Evolutionary conservation across 1,139 yeast genomes (phyloP).

Genomic region (Pichia sp.): DNA sequence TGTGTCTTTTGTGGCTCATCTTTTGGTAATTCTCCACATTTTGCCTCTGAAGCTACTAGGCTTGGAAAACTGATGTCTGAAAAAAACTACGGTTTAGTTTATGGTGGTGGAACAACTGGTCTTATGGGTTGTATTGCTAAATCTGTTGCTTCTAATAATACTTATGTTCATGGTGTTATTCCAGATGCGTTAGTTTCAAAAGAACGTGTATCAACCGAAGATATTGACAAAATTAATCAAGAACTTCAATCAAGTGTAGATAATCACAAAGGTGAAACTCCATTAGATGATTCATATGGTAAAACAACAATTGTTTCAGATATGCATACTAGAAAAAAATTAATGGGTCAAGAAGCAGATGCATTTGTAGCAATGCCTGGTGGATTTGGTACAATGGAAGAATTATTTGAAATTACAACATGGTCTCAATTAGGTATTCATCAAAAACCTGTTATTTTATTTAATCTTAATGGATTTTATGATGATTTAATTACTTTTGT

Average conservation of each 20-base stretch:
- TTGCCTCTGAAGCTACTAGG: constrained; percentile 47
- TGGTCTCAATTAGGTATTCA: constrained; percentile 90
- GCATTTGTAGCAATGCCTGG: constrained; percentile 91
- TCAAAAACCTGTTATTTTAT: constrained; percentile 68
- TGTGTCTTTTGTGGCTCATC: constrained; percentile 90
- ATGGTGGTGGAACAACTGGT: constrained; percentile 89
- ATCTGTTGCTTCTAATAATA: constrained; percentile 58
- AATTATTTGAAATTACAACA: constrained; percentile 82
- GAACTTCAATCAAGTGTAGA: constrained; percentile 42
- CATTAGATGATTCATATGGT: constrained; percentile 60
- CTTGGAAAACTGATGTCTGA: constrained; percentile 57
- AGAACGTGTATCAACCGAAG: constrained; percentile 52
- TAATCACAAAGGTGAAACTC: constrained; percentile 55
- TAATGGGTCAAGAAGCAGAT: constrained; percentile 84
- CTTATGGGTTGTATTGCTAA: constrained; percentile 84
- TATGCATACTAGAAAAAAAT: constrained; percentile 83
- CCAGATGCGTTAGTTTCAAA: constrained; percentile 75
- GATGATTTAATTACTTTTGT: constrained; percentile 62
- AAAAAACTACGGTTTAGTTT: constrained; percentile 69
- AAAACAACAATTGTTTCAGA: constrained; percentile 76
- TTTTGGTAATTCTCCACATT: constrained; percentile 52
- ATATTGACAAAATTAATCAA: constrained; percentile 40
- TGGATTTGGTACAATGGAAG: constrained; percentile 88
- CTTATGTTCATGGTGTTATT: constrained; percentile 79
- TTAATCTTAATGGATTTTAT: constrained; percentile 75